Conservation (phyloP, 306 rosid genomes). For the Prunus mira region DNA sequence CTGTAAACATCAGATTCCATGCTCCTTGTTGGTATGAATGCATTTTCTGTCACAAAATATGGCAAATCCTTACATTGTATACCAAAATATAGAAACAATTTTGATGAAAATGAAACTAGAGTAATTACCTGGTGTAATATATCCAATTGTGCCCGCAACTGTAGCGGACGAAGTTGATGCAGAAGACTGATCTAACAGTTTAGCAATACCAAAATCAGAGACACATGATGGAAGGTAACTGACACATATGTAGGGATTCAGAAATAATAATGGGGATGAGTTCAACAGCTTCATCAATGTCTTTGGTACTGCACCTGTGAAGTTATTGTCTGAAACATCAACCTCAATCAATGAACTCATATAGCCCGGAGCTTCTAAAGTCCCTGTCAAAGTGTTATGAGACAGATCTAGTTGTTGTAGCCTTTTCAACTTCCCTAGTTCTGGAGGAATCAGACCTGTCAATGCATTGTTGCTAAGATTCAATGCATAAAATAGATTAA, state of each 20-base stretch:
- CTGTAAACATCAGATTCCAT: slow-evolving; percentile 70
- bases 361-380: slow-evolving; percentile 34
- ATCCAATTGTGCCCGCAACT: slow-evolving; percentile 69
- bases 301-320: slow-evolving; percentile 58
- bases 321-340: slow-evolving; percentile 62
- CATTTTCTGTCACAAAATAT: slow-evolving; percentile 51
- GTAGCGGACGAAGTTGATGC: slow-evolving; percentile 32
- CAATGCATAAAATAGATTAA: slow-evolving; percentile 41
- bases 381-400: slow-evolving; percentile 74
- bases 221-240: slow-evolving; percentile 38
- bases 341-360: slow-evolving; percentile 42
- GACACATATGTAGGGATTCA: slow-evolving; percentile 59
- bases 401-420: slow-evolving; percentile 57
- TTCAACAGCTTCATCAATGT: slow-evolving; percentile 42
- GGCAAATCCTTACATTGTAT: not conserved
- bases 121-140: slow-evolving; percentile 35
- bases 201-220: slow-evolving; percentile 81
- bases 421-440: slow-evolving; percentile 33
- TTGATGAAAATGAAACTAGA: not conserved
- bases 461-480: slow-evolving; percentile 75
- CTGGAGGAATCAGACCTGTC: slow-evolving; percentile 59
- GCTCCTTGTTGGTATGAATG: slow-evolving; percentile 41
- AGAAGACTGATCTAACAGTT: slow-evolving; percentile 61
- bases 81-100: slow-evolving; percentile 10
- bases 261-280: slow-evolving; percentile 41